Percentiles rank a stretch among this genome's conserved stretches.
Conservation (phyloP, 495 filamentous ascomycete species). For the Penicillium roqueforti region DNA sequence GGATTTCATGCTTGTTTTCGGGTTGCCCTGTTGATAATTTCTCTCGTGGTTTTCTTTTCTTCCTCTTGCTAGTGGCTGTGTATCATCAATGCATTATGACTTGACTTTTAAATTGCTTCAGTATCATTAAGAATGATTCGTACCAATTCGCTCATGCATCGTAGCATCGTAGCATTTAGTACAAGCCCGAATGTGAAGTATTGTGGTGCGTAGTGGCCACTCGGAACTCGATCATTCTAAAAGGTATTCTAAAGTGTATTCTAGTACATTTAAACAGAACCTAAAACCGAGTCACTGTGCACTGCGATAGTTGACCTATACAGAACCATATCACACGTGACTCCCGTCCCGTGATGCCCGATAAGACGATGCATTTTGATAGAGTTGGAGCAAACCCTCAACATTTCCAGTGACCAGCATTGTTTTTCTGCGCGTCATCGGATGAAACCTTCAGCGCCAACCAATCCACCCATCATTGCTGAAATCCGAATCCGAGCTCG, state of each 20-base stretch:
- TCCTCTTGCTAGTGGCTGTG: constrained; percentile 18
- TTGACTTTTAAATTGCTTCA: constrained; percentile 4
- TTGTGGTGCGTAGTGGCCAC: not conserved
- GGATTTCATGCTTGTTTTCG: constrained; percentile 13
- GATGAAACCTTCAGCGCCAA: not conserved
- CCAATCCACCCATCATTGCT: not conserved
- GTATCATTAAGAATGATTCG: no score
- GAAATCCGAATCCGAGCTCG: not conserved
- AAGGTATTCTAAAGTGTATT: no score
- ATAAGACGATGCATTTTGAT: constrained; percentile 5
- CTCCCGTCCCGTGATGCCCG: not conserved
- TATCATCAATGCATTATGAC: constrained; percentile 20
- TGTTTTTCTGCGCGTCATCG: not conserved
- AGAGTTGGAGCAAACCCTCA: not conserved
- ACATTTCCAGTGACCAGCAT: not conserved
- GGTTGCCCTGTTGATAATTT: constrained; percentile 15
- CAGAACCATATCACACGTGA: constrained; percentile 2
- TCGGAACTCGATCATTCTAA: not conserved
- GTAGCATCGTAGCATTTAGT: not conserved
- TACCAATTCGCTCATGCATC: not conserved
- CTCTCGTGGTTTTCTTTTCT: constrained; percentile 1
- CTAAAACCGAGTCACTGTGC: no score
- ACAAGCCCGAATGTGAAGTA: not conserved
- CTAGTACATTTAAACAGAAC: no score
- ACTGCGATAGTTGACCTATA: constrained; percentile 3